Evolutionary conservation across 2,329 filamentous ascomycete genomes (phyloP), one percentile per base, ranked within the genome.

Genomic region (Fusarium tupiense): DNA sequence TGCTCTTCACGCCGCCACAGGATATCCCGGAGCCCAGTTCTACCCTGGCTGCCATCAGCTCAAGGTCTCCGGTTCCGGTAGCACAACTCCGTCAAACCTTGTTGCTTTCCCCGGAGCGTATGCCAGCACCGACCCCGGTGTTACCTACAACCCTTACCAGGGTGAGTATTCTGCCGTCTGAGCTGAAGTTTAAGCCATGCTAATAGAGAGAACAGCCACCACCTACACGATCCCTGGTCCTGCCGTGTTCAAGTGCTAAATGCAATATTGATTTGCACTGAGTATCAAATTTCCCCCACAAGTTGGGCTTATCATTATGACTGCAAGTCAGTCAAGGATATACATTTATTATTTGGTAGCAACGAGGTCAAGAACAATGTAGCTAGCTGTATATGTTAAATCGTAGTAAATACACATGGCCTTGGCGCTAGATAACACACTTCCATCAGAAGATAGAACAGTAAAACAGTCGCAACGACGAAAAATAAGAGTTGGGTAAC

Each of bases 1-100:
- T 68, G 88, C 88, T 8, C 83, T 90, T 58, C 88, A 89, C 79
- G 74, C 86, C 7, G 83, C 82, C 22, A 85, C 80, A 64, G 50
- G 78, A 10, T 88, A 88, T 74, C 87, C 87, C 1, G 88, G 88
- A 24, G 87, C 86, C 2, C 88, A 90, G 75, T 86, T 89, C 79
- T 90, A 90, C 75, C 88, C 88, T 1, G 87, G 86, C 13, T 90
- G 88, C 80, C 88, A 89, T 78, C 88, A 90, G 79, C 83, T 90
- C 31, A 82, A 88, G 76, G 86, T 90, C 29, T 86, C 85, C 2
- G 87, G 88, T 22, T 82, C 84, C 29, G 87, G 87, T 12, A 84
- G 77, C 57, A 84, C 83, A 13, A 82, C 79, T 3, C 85, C 85
- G 3, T 77, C 80, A 8, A 77, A 76, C 49, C 79, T 87, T 43